Evolutionary conservation across 208 protist genomes (phyloP).

Genomic region (Zelonia costaricensis): DNA sequence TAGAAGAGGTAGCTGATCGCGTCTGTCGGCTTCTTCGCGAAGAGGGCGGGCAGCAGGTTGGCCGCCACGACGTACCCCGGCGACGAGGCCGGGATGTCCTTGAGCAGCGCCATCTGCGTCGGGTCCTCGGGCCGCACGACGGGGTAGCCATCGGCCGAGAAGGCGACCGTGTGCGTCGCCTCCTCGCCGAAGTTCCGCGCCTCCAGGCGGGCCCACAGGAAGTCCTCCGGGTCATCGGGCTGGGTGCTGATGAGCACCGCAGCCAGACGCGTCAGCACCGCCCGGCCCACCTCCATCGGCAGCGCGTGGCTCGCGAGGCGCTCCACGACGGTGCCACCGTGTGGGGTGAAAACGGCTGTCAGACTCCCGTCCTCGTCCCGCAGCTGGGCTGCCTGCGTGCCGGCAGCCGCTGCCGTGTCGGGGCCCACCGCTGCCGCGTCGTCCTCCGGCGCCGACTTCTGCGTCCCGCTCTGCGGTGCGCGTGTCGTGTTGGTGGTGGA

Average conservation of each 20-base stretch:
- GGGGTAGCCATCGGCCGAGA: constrained; percentile 25
- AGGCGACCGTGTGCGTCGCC: constrained; percentile 21
- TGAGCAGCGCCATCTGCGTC: constrained; percentile 46
- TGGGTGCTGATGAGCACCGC: constrained; percentile 46
- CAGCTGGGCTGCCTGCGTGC: neutral
- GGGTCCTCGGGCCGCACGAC: constrained; percentile 41
- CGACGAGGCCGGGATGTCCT: constrained; percentile 40
- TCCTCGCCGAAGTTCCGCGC: constrained; percentile 50
- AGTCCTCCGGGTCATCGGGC: constrained; percentile 59
- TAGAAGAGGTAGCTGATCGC: constrained; percentile 74
- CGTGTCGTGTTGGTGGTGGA: constrained; percentile 16
- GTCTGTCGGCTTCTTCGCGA: constrained; percentile 61
- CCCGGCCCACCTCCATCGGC: constrained; percentile 23
- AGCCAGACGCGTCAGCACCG: constrained; percentile 34
- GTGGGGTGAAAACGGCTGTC: neutral
- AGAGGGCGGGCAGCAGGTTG: constrained; percentile 44
- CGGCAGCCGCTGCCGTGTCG: neutral
- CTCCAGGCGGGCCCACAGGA: constrained; percentile 56
- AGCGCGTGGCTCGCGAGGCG: constrained; percentile 43
- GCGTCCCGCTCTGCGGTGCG: neutral
- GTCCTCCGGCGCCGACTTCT: neutral
- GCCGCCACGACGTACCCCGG: constrained; percentile 49
- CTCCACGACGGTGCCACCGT: constrained; percentile 49
- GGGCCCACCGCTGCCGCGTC: neutral
- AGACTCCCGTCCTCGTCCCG: neutral